Evolutionary conservation across 371 early-diverging fungal genomes (phyloP).

Genomic region (Lichtheimia ramosa): DNA sequence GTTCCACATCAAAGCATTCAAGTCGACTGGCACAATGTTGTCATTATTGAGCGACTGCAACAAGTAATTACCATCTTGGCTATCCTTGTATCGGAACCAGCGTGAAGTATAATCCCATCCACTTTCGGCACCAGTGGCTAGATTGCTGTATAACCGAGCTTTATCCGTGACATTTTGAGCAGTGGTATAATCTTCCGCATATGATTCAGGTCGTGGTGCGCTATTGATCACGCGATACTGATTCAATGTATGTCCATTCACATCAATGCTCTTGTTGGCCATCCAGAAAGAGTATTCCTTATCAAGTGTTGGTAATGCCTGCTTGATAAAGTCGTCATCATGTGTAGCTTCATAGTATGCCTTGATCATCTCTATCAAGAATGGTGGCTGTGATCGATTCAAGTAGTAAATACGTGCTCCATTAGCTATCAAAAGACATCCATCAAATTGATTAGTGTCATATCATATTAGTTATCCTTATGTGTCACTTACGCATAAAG

Average conservation of each 20-base stretch:
- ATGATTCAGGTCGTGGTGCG: conserved; percentile 81
- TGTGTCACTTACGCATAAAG: conserved; percentile 67
- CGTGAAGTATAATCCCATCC: conserved; percentile 90
- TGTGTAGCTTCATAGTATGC: conserved; percentile 56
- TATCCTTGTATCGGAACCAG: conserved; percentile 55
- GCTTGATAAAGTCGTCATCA: conserved; percentile 48
- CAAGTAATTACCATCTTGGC: conserved; percentile 15
- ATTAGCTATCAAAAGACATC: conserved; percentile 52
- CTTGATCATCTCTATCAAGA: conserved; percentile 75
- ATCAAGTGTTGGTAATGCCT: conserved; percentile 56
- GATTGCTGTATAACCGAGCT: conserved; percentile 56
- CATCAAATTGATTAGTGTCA: background rate
- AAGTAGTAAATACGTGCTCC: conserved; percentile 86
- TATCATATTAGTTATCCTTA: conserved; percentile 1
- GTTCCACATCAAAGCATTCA: conserved; percentile 82
- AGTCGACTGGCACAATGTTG: conserved; percentile 80
- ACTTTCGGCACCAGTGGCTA: conserved; percentile 85
- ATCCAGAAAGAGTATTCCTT: conserved; percentile 76
- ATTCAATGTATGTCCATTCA: conserved; percentile 30
- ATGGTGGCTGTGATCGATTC: conserved; percentile 88
- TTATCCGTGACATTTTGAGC: conserved; percentile 41
- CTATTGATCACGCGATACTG: conserved; percentile 58
- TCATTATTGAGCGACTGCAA: conserved; percentile 58
- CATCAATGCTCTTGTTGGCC: conserved; percentile 48
- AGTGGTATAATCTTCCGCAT: conserved; percentile 65